Conservation (phyloP, 371 early-diverging fungal genomes). For the Homolaphlyctis polyrhiza region DNA sequence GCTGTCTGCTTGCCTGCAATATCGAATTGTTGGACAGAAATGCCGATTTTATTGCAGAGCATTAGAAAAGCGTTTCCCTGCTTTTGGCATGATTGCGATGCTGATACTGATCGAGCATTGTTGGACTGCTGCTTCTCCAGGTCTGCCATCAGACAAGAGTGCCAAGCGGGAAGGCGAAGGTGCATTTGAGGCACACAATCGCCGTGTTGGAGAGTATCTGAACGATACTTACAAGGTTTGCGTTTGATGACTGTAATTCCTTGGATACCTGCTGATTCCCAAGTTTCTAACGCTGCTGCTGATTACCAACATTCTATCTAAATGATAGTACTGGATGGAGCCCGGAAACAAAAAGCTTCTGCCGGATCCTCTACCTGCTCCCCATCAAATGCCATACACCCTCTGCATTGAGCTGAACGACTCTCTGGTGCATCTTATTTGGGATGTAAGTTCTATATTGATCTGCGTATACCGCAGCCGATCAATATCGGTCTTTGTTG, state of each 20-base stretch:
- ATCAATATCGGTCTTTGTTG: neutral
- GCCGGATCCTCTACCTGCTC: slow-evolving; percentile 79
- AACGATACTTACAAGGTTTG: slow-evolving; percentile 6
- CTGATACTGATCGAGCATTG: neutral
- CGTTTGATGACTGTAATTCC: neutral
- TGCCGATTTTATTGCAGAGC: too few relatives aligned
- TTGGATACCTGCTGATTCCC: neutral
- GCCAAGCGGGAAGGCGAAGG: slow-evolving; percentile 7
- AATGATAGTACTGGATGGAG: neutral
- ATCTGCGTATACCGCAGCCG: neutral
- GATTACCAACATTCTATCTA: neutral
- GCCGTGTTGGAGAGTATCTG: slow-evolving; percentile 21
- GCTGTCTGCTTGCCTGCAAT: too few relatives aligned
- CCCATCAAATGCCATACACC: slow-evolving; percentile 80
- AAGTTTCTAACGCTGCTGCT: too few relatives aligned
- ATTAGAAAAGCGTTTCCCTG: too few relatives aligned
- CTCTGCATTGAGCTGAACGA: slow-evolving; percentile 91
- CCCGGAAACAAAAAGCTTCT: slow-evolving; percentile 58
- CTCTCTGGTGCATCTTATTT: slow-evolving; percentile 82
- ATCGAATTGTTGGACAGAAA: too few relatives aligned
- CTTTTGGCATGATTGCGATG: too few relatives aligned
- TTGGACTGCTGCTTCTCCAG: slow-evolving; percentile 4
- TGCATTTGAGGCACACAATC: slow-evolving; percentile 22
- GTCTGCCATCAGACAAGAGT: slow-evolving; percentile 20
- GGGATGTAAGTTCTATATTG: slow-evolving; percentile 66